Percentiles rank a stretch among this genome's conserved stretches.
Evolutionary conservation across 306 rosid genomes (phyloP).

Genomic region (Cucurbita maxima): DNA sequence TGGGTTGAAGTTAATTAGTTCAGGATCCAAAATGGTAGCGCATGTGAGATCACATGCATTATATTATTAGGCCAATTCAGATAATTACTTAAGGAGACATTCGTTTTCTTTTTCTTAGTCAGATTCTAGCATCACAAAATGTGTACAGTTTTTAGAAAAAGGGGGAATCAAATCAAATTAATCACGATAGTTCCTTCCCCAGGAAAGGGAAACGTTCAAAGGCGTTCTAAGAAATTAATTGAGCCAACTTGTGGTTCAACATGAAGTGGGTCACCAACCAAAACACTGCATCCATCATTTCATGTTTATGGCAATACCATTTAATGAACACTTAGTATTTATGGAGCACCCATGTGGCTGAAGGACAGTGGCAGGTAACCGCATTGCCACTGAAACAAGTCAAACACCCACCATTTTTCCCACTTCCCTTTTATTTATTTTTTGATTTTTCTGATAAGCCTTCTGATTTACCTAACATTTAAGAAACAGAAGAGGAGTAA

Average conservation of each 20-base stretch:
- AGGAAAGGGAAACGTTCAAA: background rate
- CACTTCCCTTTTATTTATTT: background rate
- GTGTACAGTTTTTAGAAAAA: background rate
- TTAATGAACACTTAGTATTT: background rate
- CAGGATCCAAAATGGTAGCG: background rate
- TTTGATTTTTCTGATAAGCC: background rate
- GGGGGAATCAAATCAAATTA: background rate
- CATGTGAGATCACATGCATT: constrained; percentile 2
- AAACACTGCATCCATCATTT: background rate
- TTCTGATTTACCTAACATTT: background rate
- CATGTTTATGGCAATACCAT: background rate
- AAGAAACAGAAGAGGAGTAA: background rate
- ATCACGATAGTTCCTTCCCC: background rate
- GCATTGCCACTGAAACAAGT: background rate
- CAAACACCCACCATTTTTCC: background rate
- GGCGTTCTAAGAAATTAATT: background rate
- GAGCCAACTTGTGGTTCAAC: background rate
- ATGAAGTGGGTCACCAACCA: background rate
- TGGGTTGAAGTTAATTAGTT: background rate
- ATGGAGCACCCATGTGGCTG: background rate
- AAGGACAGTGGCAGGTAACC: background rate
- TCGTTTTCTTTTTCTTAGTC: background rate
- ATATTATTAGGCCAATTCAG: background rate
- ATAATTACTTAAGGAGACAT: background rate
- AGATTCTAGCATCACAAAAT: background rate